These are phyloP conservation scores for Fonsecaea pedrosoi DNA, from an alignment of 2,329 filamentous ascomycete genomes.

Conservation along the genomic window DNA sequence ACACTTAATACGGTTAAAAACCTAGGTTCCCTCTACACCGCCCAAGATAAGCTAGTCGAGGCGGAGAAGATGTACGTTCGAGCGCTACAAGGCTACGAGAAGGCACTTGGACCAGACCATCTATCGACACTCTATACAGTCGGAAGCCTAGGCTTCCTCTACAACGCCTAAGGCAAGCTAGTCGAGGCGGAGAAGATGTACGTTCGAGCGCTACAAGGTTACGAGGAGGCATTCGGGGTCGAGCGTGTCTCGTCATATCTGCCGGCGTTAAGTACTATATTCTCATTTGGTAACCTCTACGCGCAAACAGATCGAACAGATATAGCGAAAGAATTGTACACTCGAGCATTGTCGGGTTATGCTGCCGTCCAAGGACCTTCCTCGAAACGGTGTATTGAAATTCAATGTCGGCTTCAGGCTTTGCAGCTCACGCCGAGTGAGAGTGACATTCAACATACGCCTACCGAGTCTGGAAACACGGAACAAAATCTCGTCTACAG, in stretches of 20 bases:
- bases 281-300: slow-evolving; percentile 41
- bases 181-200: slow-evolving; percentile 41
- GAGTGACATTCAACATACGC: too few relatives aligned
- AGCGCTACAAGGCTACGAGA: slow-evolving; percentile 31
- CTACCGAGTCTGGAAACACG: too few relatives aligned
- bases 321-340: slow-evolving; percentile 41
- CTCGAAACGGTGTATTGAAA: too few relatives aligned
- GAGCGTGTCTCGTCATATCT: slow-evolving; percentile 34
- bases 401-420: too few relatives aligned
- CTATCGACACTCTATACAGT: slow-evolving; percentile 36
- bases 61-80: too few relatives aligned
- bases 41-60: too few relatives aligned
- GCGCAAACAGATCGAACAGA: slow-evolving; percentile 35
- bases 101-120: slow-evolving; percentile 38
- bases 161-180: slow-evolving; percentile 39
- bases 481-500: too few relatives aligned
- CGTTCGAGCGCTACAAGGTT: slow-evolving; percentile 38
- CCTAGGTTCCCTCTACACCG: too few relatives aligned
- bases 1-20: too few relatives aligned
- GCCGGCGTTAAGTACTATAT: slow-evolving; percentile 39
- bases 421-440: too few relatives aligned
- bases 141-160: slow-evolving; percentile 41
- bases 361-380: not conserved
- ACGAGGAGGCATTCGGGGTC: slow-evolving; percentile 38
- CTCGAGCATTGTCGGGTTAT: slow-evolving; percentile 35